Base-by-base conservation (phyloP, 2,329 filamentous ascomycete species). In the Paecilomyces variotii region DNA sequence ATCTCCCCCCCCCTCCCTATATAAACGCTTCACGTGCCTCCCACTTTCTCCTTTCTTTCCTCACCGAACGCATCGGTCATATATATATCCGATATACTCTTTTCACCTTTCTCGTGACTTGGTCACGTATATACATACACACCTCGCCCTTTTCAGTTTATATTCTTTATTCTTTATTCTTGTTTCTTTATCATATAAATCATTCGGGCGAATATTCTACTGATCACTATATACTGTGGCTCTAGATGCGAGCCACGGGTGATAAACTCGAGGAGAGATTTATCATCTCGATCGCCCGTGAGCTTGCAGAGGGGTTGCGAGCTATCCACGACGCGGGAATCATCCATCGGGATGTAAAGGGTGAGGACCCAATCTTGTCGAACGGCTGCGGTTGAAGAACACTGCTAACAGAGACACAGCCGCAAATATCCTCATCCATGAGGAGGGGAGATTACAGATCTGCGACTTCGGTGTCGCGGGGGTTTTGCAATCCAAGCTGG, bases 381-480 rank as follows among this genome's bases (percentile, higher is more conserved):
- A 25, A 26, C 54, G 19, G 39, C n/a, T 19, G 2, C 30, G 7
- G 28, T 32, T 10, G 25, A 51, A 7, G 25, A 4, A 14, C n/a
- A 24, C 14, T 19, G 39, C 39, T 45, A n/a, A 45, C n/a, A 3
- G 9, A 7, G 7, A 24, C n/a, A 28, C 58, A 82, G 82, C 81
- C 67, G 84, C 83, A 57, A 87, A 87, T 63, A 78, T 87, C 14
- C 76, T 87, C 57, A 82, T 87, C 52, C 81, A 83, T 34, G 84
- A 87, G 71, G 81, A 85, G 63, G 85, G 85, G 5, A 76, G 80
- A 34, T 74, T 87, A 2, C 81, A 87, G 63, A 78, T 87, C 32
- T 86, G 85, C 66, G 85, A 87, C 64, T 87, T 87, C 65, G 85
- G 85, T 61, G 83, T 87, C 27, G 83, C 85, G 35, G 84, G 82